Conservation (phyloP, 495 filamentous ascomycete species). For the Trichoderma parareesei region DNA sequence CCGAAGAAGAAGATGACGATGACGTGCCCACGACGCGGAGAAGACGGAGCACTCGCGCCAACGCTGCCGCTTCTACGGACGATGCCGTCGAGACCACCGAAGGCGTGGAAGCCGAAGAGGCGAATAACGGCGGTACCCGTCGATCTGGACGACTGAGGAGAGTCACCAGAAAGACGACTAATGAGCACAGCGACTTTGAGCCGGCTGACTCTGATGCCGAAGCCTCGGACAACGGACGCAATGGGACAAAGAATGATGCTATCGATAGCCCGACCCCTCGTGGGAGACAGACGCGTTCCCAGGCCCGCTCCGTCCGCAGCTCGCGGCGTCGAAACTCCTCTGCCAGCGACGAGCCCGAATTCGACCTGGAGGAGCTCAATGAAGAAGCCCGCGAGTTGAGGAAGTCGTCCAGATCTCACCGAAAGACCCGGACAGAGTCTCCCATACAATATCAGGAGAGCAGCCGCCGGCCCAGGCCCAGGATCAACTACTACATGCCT, state of each 20-base stretch:
- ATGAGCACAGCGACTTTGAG: conserved; percentile 81
- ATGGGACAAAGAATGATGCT: conserved; percentile 27
- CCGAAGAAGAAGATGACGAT: conserved; percentile 58
- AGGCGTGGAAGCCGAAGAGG: conserved; percentile 26
- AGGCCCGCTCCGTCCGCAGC: conserved; percentile 20
- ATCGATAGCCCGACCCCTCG: conserved; percentile 34
- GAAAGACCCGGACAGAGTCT: conserved; percentile 45
- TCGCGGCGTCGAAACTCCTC: conserved; percentile 27
- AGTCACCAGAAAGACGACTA: conserved; percentile 33
- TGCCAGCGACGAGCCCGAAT: conserved; percentile 61
- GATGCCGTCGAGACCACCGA: conserved; percentile 8
- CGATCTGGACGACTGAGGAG: conserved; percentile 37
- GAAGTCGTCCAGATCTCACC: conserved; percentile 35
- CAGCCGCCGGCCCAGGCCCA: conserved; percentile 19
- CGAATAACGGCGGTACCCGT: conserved; percentile 23
- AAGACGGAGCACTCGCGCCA: conserved; percentile 38
- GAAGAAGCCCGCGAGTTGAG: conserved; percentile 69
- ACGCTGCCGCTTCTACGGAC: conserved; percentile 16
- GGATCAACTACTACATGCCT: conserved; percentile 50
- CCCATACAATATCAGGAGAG: conserved; percentile 48
- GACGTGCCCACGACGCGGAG: conserved; percentile 51
- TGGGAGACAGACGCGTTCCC: conserved; percentile 30
- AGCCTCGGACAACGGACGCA: conserved; percentile 27
- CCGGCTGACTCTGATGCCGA: conserved; percentile 55
- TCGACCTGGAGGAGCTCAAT: conserved; percentile 65